Evolutionary conservation across 352 stramenopile species (phyloP).

Genomic region (Phytophthora melonis): DNA sequence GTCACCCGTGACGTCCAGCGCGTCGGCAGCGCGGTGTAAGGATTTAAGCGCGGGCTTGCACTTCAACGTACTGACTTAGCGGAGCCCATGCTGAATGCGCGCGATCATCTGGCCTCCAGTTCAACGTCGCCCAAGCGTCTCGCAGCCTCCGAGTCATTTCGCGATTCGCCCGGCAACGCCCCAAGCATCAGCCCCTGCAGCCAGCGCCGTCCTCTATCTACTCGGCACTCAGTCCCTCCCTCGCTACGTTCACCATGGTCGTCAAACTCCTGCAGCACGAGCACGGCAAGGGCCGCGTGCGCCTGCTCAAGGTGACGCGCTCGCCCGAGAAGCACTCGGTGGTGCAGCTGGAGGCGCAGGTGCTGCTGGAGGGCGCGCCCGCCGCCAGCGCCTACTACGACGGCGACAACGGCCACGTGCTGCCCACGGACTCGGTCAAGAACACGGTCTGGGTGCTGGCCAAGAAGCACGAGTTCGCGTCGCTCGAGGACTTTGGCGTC

Average conservation of each 20-base stretch:
- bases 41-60: constrained; percentile 1
- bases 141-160: constrained; percentile 31
- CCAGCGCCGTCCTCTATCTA: background rate
- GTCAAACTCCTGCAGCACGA: constrained; percentile 77
- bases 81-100: constrained; percentile 22
- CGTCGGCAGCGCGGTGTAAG: constrained; percentile 22
- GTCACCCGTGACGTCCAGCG: constrained; percentile 30
- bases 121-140: constrained; percentile 12
- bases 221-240: too few species aligned
- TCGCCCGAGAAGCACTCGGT: constrained; percentile 79
- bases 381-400: constrained; percentile 83
- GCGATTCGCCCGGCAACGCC: constrained; percentile 48
- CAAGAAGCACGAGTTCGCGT: constrained; percentile 89
- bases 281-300: constrained; percentile 90
- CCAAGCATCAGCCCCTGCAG: constrained; percentile 3
- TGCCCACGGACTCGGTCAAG: constrained; percentile 92
- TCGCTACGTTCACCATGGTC: constrained; percentile 43
- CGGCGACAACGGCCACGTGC: constrained; percentile 85
- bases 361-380: constrained; percentile 83
- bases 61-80: constrained; percentile 25
- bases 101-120: constrained; percentile 16
- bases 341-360: constrained; percentile 84
- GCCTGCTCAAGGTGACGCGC: constrained; percentile 88
- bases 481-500: constrained; percentile 89
- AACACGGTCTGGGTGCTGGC: constrained; percentile 92